Evolutionary conservation across 208 protist genomes (phyloP), one percentile per base, ranked within the genome.

Genomic region (Trypanosomatidae sp.): DNA sequence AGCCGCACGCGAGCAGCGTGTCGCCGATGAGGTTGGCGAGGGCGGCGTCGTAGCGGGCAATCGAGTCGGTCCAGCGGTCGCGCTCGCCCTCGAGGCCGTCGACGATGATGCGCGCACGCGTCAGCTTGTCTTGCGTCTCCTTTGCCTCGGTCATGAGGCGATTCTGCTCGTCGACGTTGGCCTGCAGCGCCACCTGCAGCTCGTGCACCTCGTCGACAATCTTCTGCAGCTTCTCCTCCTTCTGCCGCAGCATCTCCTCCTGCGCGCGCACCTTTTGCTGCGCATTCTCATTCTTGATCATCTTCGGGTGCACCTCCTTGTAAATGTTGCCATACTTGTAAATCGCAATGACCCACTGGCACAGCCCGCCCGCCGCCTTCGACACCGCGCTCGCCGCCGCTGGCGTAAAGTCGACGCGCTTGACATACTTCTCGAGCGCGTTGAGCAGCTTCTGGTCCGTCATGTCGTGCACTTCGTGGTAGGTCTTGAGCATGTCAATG

Each of bases 341-440:
- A 66, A 99, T 98, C 19, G 97, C 97, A 48, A 94, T 84, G 15
- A 98, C 95, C 97, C 97, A 99, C 76, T 96, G 74, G 66, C 95
- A 98, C 6, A 99, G 63, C 24, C 91, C 92, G 58, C 80, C 83
- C 11, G 88, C 93, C 10, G 97, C 96, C 43, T 80, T 84, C 2
- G 97, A 99, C 46, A 97, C 95, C n/a, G 79, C 74, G 33, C 66
- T 75, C 38, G 90, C 86, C 16, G 77, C 71, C 1, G 78, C 72
- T 4, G 86, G 91, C 7, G 88, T 91, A 59, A 98, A 98, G 39
- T 97, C 89, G 27, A 65, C 62, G 23, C 92, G 64, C 43, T 82
- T 83, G n/a, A 92, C 93, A 60, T 84, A 97, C 68, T 96, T 97
- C 46, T 86, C 73, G 24, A 99, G 73, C 58, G 88, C 92, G 48